Base-by-base conservation (phyloP, 176 grass and related monocot genomes). In the Ananas comosus region DNA sequence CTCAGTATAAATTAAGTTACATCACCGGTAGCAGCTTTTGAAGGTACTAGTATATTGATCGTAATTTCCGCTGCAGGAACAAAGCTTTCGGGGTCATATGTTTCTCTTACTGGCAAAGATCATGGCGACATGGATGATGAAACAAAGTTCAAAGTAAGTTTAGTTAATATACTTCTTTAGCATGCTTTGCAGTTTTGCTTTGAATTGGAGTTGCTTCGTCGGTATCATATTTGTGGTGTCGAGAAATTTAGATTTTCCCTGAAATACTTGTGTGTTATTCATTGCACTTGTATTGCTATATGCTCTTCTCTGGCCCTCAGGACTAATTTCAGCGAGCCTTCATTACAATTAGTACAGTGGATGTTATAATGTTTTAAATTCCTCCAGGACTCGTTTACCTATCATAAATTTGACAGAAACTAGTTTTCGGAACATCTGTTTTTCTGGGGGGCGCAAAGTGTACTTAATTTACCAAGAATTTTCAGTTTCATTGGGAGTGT, bases 71-170 rank as follows among this genome's bases (percentile, higher is more conserved):
- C 33, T 84, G 65, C 64, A 93, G 90, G 68, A 86, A 83, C 24
- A 73, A 89, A 57, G 50, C 66, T 47, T 54, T 52, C 57, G 57
- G 63, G 59, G 50, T 79, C 27, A 21, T 83, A 89, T 73, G 52
- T 75, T 79, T 80, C 86, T 57, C 66, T 93, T 12, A 82, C 59
- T 28, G 76, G 64, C 0, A 71, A 83, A 73, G 83, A 74, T 11
- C 50, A 21, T 4, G n/a, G 53, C 66, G 77, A 64, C 75, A 59
- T 64, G 5, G 70, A 88, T 3, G 63, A 76, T 63, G 66, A 80
- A 3, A 63, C 65, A 70, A 74, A 64, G 23, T 73, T 53, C 19
- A 51, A 80, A 61, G 85, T 88, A 84, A 27, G 48, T 52, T 74
- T 0, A 63, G 42, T 18, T 6, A 11, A 42, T 47, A 74, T 70